phyloP scores from a whole-genome alignment of 2,329 filamentous ascomycete species.

The Monilinia polystroma region DNA sequence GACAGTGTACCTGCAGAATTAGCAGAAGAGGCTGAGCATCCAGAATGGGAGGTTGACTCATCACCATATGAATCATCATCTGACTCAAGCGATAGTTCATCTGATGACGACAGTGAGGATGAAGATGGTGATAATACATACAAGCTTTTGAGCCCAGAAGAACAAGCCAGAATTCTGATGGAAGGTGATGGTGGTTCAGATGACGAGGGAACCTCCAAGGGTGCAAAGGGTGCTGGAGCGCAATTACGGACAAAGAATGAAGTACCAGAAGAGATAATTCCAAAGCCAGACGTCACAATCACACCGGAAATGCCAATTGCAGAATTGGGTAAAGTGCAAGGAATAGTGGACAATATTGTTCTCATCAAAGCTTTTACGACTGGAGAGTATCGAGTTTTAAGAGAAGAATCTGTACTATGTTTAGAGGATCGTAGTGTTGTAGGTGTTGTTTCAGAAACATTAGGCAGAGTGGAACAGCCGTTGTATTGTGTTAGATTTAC shows the following conservation, averaged over 20 bases:
- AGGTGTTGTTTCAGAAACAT: slow-evolving; percentile 78
- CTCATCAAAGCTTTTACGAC: slow-evolving; percentile 76
- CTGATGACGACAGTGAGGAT: slow-evolving; percentile 56
- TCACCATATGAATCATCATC: slow-evolving; percentile 70
- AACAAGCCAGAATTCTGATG: slow-evolving; percentile 84
- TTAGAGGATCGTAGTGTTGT: slow-evolving; percentile 72
- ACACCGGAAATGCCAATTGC: slow-evolving; percentile 74
- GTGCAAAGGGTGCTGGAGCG: slow-evolving; percentile 43
- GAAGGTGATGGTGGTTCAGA: slow-evolving; percentile 76
- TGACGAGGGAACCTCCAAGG: slow-evolving; percentile 61
- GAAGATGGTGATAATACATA: slow-evolving; percentile 58
- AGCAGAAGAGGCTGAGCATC: slow-evolving; percentile 46
- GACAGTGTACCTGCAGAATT: not conserved
- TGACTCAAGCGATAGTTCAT: slow-evolving; percentile 52
- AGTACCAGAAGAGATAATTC: slow-evolving; percentile 58
- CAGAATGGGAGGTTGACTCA: slow-evolving; percentile 84
- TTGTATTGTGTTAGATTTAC: slow-evolving; percentile 80
- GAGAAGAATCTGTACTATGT: slow-evolving; percentile 81
- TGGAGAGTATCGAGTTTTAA: slow-evolving; percentile 81
- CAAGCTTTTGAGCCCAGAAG: slow-evolving; percentile 74
- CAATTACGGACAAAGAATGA: slow-evolving; percentile 83
- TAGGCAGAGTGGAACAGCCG: slow-evolving; percentile 83
- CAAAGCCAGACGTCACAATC: slow-evolving; percentile 76
- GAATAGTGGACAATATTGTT: slow-evolving; percentile 73
- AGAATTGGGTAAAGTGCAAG: slow-evolving; percentile 71